These are phyloP conservation scores for Apophysomyces variabilis DNA, from an alignment of 371 early-diverging fungal species.

Conservation along the genomic window DNA sequence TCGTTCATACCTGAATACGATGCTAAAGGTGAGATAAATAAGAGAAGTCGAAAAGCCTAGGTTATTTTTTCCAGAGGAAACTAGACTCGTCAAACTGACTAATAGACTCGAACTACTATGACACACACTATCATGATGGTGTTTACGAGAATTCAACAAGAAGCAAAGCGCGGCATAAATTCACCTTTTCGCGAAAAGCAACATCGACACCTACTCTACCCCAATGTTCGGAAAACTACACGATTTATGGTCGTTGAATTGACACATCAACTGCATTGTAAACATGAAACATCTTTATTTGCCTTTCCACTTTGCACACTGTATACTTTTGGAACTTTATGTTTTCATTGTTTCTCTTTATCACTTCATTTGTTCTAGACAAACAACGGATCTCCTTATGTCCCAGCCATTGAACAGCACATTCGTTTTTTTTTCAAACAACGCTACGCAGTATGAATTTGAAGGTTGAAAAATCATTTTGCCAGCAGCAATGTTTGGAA, in stretches of 20 bases:
- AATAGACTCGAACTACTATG: constrained; percentile 58
- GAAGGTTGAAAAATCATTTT: no score
- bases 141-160: constrained; percentile 49
- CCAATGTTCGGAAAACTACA: constrained; percentile 24
- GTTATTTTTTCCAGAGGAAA: constrained; percentile 20
- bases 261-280: no score
- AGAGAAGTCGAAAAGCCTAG: neutral
- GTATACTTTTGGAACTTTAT: no score
- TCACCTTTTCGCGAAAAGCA: neutral
- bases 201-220: constrained; percentile 17
- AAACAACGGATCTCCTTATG: no score
- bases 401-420: no score
- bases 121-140: constrained; percentile 63
- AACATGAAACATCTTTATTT: no score
- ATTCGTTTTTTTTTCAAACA: no score
- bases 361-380: no score
- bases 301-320: no score
- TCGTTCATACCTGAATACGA: constrained; percentile 54
- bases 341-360: no score
- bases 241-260: neutral
- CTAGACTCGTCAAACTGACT: neutral
- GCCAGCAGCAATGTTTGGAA: no score
- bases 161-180: neutral
- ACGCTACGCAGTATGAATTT: no score
- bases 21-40: constrained; percentile 32